Evolutionary conservation across 768 basidiomycete species (phyloP).

Genomic region (Mycena vulgaris): DNA sequence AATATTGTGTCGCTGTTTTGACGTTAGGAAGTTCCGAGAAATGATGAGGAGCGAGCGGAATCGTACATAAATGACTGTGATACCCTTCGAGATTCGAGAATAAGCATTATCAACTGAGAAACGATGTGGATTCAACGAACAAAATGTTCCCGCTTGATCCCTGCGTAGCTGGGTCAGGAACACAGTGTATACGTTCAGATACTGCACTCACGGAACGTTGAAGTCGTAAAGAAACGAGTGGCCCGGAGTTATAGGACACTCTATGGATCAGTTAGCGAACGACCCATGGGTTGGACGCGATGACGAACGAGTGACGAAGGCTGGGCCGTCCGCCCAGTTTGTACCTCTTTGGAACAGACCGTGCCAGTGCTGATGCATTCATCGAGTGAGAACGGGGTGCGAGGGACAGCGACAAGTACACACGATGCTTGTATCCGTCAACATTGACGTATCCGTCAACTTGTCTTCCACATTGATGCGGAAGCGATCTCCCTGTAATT

Average conservation of each 20-base stretch:
- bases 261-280: neutral
- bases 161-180: neutral
- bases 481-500: slow-evolving; percentile 44
- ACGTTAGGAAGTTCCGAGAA: neutral
- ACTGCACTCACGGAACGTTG: neutral
- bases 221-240: slow-evolving; percentile 24
- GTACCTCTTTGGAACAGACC: slow-evolving; percentile 44
- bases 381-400: neutral
- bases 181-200: neutral
- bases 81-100: too few relatives aligned
- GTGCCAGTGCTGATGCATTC: slow-evolving; percentile 44
- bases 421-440: slow-evolving; percentile 57
- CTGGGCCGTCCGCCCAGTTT: slow-evolving; percentile 44
- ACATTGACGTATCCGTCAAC: slow-evolving; percentile 56
- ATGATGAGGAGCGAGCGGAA: too few relatives aligned
- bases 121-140: too few relatives aligned
- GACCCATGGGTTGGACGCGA: too few relatives aligned
- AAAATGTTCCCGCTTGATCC: slow-evolving; percentile 18
- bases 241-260: slow-evolving; percentile 12
- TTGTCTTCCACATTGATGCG: slow-evolving; percentile 55
- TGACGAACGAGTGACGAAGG: slow-evolving; percentile 27
- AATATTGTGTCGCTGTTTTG: neutral
- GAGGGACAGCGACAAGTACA: slow-evolving; percentile 6
- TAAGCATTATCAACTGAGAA: too few relatives aligned
- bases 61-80: slow-evolving; percentile 24